Percentiles rank a stretch among this genome's conserved stretches.
phyloP scores from a whole-genome alignment of 345 rosid species.

The Reutealis trisperma region DNA sequence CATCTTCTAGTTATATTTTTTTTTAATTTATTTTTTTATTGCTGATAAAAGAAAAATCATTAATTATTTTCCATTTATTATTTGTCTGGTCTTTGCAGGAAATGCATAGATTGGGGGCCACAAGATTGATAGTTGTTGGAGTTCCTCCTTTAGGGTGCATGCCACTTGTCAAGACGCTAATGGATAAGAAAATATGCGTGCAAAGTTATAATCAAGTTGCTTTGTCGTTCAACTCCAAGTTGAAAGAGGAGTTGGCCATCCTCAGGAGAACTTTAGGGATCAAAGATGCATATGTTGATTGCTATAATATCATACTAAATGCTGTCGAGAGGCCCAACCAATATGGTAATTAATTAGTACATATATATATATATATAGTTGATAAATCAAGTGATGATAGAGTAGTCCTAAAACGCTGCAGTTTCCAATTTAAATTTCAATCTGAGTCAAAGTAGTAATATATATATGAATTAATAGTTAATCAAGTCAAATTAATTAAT shows the following conservation, averaged over 20 bases:
- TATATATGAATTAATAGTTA: too few relatives aligned
- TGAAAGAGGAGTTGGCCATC: slow-evolving; percentile 39
- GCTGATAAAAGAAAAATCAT: too few relatives aligned
- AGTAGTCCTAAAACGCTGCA: too few relatives aligned
- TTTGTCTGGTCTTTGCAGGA: slow-evolving; percentile 34
- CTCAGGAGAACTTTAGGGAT: slow-evolving; percentile 39
- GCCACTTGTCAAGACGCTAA: slow-evolving; percentile 68
- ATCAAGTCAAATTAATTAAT: not conserved
- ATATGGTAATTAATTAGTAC: slow-evolving; percentile 49
- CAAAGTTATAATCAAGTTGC: slow-evolving; percentile 51
- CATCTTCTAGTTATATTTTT: too few relatives aligned
- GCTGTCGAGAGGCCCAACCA: slow-evolving; percentile 52
- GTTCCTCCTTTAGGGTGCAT: slow-evolving; percentile 89
- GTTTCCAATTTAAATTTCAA: too few relatives aligned
- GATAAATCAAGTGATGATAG: too few relatives aligned
- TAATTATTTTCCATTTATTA: too few relatives aligned
- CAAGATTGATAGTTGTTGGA: slow-evolving; percentile 69
- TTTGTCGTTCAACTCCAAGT: slow-evolving; percentile 55
- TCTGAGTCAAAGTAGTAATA: too few relatives aligned
- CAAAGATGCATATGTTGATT: slow-evolving; percentile 57
- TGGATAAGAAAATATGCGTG: slow-evolving; percentile 46
- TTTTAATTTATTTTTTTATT: too few relatives aligned
- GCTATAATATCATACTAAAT: slow-evolving; percentile 39
- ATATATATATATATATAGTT: too few relatives aligned
- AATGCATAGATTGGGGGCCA: slow-evolving; percentile 59